A percentile compares a stretch with the other conserved stretches of the same genome.
Conservation (phyloP, 441 rosid species). For the Pelargonium myrrhifolium region DNA sequence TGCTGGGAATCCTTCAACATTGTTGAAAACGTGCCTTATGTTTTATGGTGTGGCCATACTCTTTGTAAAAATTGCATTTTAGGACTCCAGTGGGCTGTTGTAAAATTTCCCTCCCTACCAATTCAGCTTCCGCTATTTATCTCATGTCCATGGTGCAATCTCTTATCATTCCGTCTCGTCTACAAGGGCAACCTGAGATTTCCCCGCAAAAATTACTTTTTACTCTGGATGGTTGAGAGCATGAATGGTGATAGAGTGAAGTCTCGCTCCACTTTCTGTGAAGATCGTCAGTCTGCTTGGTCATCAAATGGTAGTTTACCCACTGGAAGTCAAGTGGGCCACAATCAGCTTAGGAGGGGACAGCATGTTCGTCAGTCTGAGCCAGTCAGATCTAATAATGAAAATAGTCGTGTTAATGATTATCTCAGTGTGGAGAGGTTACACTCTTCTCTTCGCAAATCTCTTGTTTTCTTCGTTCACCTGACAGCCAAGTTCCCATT, state of each 20-base stretch:
- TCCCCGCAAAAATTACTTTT: conserved; percentile 70
- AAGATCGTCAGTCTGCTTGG: conserved; percentile 29
- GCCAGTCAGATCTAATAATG: conserved; percentile 17
- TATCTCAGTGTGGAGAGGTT: conserved; percentile 42
- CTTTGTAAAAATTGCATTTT: conserved; percentile 70
- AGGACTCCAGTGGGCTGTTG: conserved; percentile 59
- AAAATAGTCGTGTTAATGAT: conserved; percentile 20
- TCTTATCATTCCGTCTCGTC: conserved; percentile 57
- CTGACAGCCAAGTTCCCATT: conserved; percentile 69
- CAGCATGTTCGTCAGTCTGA: conserved; percentile 28
- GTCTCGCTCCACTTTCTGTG: conserved; percentile 29
- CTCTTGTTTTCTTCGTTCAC: conserved; percentile 56
- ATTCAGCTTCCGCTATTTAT: conserved; percentile 73
- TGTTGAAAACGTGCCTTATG: conserved; percentile 73
- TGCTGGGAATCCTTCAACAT: conserved; percentile 85
- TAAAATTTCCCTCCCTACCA: conserved; percentile 55
- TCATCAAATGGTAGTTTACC: conserved; percentile 26
- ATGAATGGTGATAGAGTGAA: conserved; percentile 49
- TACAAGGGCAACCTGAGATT: conserved; percentile 56
- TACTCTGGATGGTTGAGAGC: conserved; percentile 93
- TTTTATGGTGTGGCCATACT: conserved; percentile 89
- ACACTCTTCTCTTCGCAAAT: conserved; percentile 47
- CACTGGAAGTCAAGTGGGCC: conserved; percentile 29
- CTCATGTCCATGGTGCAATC: conserved; percentile 80
- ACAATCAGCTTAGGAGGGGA: conserved; percentile 30